phyloP scores from a whole-genome alignment of 2,329 filamentous ascomycete genomes.

The Hirsutella thompsonii region DNA sequence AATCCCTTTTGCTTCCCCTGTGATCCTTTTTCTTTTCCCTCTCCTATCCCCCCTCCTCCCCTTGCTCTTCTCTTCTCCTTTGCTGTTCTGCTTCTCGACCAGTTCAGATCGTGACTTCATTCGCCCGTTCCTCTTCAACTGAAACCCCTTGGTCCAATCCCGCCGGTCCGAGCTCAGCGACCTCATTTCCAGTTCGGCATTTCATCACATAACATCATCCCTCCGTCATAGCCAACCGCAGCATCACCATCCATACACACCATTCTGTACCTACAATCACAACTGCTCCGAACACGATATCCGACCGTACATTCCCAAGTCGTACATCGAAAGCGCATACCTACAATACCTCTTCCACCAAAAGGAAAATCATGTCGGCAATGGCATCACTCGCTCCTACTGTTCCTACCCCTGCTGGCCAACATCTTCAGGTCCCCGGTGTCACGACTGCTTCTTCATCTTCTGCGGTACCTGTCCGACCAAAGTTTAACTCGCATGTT shows the following conservation, averaged over 20 bases:
- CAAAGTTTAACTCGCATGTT: slow-evolving; percentile 35
- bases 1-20: background rate
- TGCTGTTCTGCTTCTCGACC: too few species aligned
- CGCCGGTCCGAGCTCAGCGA: background rate
- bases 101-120: too few species aligned
- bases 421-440: background rate
- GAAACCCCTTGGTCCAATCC: too few species aligned
- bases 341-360: too few species aligned
- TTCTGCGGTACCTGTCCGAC: slow-evolving; percentile 19
- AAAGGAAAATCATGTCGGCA: background rate
- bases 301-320: background rate
- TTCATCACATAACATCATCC: background rate
- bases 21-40: background rate
- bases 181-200: background rate
- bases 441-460: background rate
- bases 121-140: too few species aligned
- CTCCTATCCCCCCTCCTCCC: background rate
- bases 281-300: too few species aligned
- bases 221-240: background rate
- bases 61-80: background rate
- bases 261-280: too few species aligned
- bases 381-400: background rate
- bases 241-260: too few species aligned
- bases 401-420: background rate
- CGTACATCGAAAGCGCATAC: too few species aligned